Conservation (phyloP, 768 basidiomycete species). For the Phylloporus sp. region DNA sequence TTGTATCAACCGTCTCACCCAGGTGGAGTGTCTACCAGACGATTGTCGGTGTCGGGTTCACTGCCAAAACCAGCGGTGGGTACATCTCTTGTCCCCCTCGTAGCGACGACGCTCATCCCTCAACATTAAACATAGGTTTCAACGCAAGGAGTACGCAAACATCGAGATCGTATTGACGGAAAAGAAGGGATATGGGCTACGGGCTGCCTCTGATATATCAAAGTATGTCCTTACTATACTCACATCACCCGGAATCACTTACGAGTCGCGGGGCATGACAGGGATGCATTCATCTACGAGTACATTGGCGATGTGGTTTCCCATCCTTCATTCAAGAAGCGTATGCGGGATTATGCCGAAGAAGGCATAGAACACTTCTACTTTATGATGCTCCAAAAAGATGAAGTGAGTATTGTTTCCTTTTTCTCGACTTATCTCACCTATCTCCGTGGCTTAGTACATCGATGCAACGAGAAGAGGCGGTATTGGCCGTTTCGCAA, state of each 20-base stretch:
- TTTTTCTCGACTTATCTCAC: background rate
- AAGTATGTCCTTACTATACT: constrained; percentile 44
- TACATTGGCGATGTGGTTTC: constrained; percentile 96
- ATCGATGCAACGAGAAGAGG: constrained; percentile 98
- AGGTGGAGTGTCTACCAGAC: constrained; percentile 89
- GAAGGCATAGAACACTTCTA: constrained; percentile 97
- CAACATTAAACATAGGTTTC: constrained; percentile 55
- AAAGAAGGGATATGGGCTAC: constrained; percentile 91
- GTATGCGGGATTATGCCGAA: constrained; percentile 89
- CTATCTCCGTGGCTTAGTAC: constrained; percentile 47
- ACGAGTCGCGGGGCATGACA: constrained; percentile 30
- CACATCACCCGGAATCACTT: background rate
- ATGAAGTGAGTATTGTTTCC: constrained; percentile 60
- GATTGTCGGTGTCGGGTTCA: constrained; percentile 80
- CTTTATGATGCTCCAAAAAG: constrained; percentile 99
- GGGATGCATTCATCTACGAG: constrained; percentile 93
- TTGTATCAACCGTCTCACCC: constrained; percentile 96
- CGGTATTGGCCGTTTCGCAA: constrained; percentile 94
- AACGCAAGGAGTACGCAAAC: constrained; percentile 74
- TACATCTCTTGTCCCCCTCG: constrained; percentile 2
- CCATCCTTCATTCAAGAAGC: constrained; percentile 79
- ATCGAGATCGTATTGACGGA: constrained; percentile 92
- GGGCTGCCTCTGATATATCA: constrained; percentile 62
- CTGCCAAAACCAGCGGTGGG: constrained; percentile 92
- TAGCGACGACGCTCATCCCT: background rate